phyloP scores from a whole-genome alignment of 805 yeast species.

The Cyberlindnera maritima region DNA sequence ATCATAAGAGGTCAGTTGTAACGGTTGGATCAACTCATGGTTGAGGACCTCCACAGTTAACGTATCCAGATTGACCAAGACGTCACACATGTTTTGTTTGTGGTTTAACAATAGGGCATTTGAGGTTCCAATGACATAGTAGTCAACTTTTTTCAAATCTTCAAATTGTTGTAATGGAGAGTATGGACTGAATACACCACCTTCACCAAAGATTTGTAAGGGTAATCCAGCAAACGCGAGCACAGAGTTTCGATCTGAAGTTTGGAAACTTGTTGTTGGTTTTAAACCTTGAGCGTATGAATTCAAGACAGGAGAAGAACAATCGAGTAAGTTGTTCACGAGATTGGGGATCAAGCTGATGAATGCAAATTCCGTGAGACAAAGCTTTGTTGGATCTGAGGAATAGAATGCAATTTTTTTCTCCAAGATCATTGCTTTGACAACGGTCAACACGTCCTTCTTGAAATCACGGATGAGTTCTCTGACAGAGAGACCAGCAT shows the following conservation, averaged over 20 bases:
- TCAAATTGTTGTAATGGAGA: slow-evolving; percentile 90
- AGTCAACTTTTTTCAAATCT: slow-evolving; percentile 59
- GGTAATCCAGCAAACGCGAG: slow-evolving; percentile 85
- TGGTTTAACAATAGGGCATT: slow-evolving; percentile 76
- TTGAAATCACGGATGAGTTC: slow-evolving; percentile 59
- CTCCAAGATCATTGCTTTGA: slow-evolving; percentile 79
- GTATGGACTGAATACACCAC: slow-evolving; percentile 89
- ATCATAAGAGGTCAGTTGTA: slow-evolving; percentile 58
- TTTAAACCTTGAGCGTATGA: slow-evolving; percentile 49
- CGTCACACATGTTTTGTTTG: slow-evolving; percentile 58
- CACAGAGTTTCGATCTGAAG: slow-evolving; percentile 77
- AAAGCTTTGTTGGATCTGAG: slow-evolving; percentile 72
- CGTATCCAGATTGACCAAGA: slow-evolving; percentile 67
- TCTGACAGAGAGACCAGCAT: slow-evolving; percentile 71
- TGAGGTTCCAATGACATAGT: slow-evolving; percentile 82
- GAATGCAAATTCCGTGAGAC: slow-evolving; percentile 79
- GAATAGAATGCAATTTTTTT: slow-evolving; percentile 73
- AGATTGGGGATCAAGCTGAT: slow-evolving; percentile 82
- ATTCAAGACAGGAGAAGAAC: slow-evolving; percentile 73
- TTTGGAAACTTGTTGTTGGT: slow-evolving; percentile 64
- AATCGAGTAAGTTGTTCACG: slow-evolving; percentile 65
- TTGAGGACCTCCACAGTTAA: slow-evolving; percentile 45
- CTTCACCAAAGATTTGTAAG: slow-evolving; percentile 76
- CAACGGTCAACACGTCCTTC: slow-evolving; percentile 55
- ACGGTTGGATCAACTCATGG: slow-evolving; percentile 38